A percentile compares a stretch with the other conserved stretches of the same genome.
These are phyloP conservation scores for Daucus carota DNA, from an alignment of 129 eudicot species.

Conservation along the genomic window DH1_v3.0 NC_030388.2:23864001-23864500, in stretches of 20 bases:
- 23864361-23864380: neutral
- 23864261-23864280: neutral
- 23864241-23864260: neutral
- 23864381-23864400: neutral
- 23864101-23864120: slow-evolving; percentile 86
- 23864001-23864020: neutral
- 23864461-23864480: neutral
- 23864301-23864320: neutral
- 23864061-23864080: neutral
- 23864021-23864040: neutral
- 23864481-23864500: neutral
- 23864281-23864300: neutral
- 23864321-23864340: neutral
- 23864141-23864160: slow-evolving; percentile 50
- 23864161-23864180: neutral
- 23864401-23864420: neutral
- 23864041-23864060: neutral
- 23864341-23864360: neutral
- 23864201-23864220: neutral
- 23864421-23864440: neutral
- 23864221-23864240: neutral
- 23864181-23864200: neutral
- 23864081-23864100: slow-evolving; percentile 95
- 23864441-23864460: neutral
- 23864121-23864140: slow-evolving; percentile 93